phyloP scores from a whole-genome alignment of 306 rosid genomes.

The Lathyrus oleraceus region DNA sequence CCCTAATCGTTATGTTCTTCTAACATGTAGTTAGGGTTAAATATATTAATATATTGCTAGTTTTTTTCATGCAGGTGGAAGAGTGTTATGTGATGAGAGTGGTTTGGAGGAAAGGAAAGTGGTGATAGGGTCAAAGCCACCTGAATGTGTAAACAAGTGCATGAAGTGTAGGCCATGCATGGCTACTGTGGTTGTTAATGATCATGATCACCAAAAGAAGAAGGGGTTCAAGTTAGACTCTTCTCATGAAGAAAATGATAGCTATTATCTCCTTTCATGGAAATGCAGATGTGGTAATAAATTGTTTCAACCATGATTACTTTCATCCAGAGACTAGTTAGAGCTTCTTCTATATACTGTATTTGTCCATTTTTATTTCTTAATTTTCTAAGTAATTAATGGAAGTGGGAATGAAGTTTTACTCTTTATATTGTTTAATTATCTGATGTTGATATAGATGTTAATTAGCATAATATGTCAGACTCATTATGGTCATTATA shows the following conservation, averaged over 20 bases:
- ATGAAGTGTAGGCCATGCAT: slow-evolving; percentile 77
- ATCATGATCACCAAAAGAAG: slow-evolving; percentile 48
- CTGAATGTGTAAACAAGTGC: slow-evolving; percentile 70
- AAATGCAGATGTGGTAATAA: slow-evolving; percentile 78
- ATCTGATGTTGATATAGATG: not conserved
- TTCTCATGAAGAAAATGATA: slow-evolving; percentile 49
- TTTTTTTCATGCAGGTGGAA: slow-evolving; percentile 23
- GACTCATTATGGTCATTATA: too few relatives aligned
- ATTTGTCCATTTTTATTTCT: not conserved
- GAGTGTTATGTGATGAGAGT: slow-evolving; percentile 11
- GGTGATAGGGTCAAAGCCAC: slow-evolving; percentile 83
- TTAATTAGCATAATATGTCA: not conserved
- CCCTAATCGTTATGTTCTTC: not conserved
- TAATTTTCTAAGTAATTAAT: not conserved
- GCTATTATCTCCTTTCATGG: slow-evolving; percentile 83
- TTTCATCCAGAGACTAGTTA: not conserved
- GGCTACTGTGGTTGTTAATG: slow-evolving; percentile 69
- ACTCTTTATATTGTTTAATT: not conserved
- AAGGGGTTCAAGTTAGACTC: slow-evolving; percentile 21
- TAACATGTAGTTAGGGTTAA: not conserved
- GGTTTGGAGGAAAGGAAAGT: slow-evolving; percentile 34
- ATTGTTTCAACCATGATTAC: slow-evolving; percentile 64
- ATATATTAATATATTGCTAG: not conserved
- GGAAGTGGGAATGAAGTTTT: not conserved
- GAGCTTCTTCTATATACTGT: not conserved